These are phyloP conservation scores for Combretum micranthum DNA, from an alignment of 345 rosid genomes.

Conservation along the genomic window DNA sequence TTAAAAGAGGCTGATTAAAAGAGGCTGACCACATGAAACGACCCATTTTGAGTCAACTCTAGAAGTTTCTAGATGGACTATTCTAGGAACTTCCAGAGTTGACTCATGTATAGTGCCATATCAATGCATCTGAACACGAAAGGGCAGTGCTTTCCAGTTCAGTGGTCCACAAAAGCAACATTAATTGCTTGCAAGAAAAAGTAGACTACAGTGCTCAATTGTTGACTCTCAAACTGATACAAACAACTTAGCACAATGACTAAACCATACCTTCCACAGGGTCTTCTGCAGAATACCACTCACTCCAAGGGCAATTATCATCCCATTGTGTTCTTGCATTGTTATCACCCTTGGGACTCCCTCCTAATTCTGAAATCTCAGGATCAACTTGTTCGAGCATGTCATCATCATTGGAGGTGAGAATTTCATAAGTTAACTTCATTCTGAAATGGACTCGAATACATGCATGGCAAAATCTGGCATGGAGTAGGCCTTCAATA, in stretches of 20 bases:
- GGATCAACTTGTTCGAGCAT: slow-evolving; percentile 40
- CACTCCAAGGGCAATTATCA: slow-evolving; percentile 98
- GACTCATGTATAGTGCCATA: too few relatives aligned
- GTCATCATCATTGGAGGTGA: slow-evolving; percentile 50
- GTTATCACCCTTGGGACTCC: slow-evolving; percentile 33
- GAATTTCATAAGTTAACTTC: slow-evolving; percentile 83
- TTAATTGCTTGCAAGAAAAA: too few relatives aligned
- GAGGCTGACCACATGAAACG: too few relatives aligned
- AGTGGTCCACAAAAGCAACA: too few relatives aligned
- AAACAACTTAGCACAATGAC: background rate
- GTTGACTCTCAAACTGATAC: background rate
- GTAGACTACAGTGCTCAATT: too few relatives aligned
- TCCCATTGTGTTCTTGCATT: slow-evolving; percentile 70
- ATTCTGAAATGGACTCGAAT: slow-evolving; percentile 65
- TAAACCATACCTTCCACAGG: slow-evolving; percentile 51
- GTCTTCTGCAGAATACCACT: slow-evolving; percentile 98
- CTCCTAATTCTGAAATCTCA: slow-evolving; percentile 44
- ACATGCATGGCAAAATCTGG: slow-evolving; percentile 62
- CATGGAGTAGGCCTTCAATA: slow-evolving; percentile 70
- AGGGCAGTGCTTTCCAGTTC: too few relatives aligned
- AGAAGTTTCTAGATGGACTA: too few relatives aligned
- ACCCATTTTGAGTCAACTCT: too few relatives aligned
- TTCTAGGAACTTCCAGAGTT: too few relatives aligned
- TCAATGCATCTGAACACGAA: too few relatives aligned
- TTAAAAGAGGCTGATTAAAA: too few relatives aligned